Conservation (phyloP, 345 rosid species). For the Pelargonium nanum region DNA sequence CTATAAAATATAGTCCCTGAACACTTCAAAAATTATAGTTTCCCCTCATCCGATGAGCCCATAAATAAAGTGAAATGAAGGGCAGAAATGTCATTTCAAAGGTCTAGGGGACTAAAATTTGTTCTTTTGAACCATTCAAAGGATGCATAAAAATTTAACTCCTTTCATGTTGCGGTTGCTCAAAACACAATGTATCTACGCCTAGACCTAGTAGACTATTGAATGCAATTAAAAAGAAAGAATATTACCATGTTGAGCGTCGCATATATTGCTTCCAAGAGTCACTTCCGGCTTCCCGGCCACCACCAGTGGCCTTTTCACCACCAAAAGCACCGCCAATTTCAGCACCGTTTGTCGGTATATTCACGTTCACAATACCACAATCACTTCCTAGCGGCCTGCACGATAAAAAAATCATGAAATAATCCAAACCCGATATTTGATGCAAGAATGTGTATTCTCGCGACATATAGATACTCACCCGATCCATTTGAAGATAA, state of each 20-base stretch:
- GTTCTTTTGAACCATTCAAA: too few relatives aligned
- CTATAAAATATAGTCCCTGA: too few relatives aligned
- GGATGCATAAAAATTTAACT: too few relatives aligned
- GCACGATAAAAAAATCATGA: slow-evolving; percentile 9
- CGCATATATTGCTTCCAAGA: slow-evolving; percentile 99
- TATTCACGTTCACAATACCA: slow-evolving; percentile 89
- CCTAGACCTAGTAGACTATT: background rate
- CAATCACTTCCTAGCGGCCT: slow-evolving; percentile 94
- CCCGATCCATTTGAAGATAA: slow-evolving; percentile 91
- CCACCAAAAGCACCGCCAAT: slow-evolving; percentile 98
- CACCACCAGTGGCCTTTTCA: slow-evolving; percentile 92
- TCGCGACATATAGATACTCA: slow-evolving; percentile 15
- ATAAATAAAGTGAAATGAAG: too few relatives aligned
- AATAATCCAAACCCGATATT: background rate
- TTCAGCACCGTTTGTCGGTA: slow-evolving; percentile 98
- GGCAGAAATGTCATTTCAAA: background rate
- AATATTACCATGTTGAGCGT: slow-evolving; percentile 78
- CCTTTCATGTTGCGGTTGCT: too few relatives aligned
- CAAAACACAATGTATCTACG: too few relatives aligned
- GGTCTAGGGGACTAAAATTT: background rate
- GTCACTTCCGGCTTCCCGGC: slow-evolving; percentile 98
- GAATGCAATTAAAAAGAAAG: too few relatives aligned
- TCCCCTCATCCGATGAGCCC: too few relatives aligned
- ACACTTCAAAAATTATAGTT: too few relatives aligned
- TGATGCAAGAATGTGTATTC: background rate